Conservation (phyloP, 1,284 basidiomycete genomes). For the Cystobasidiaceae sp. region DNA sequence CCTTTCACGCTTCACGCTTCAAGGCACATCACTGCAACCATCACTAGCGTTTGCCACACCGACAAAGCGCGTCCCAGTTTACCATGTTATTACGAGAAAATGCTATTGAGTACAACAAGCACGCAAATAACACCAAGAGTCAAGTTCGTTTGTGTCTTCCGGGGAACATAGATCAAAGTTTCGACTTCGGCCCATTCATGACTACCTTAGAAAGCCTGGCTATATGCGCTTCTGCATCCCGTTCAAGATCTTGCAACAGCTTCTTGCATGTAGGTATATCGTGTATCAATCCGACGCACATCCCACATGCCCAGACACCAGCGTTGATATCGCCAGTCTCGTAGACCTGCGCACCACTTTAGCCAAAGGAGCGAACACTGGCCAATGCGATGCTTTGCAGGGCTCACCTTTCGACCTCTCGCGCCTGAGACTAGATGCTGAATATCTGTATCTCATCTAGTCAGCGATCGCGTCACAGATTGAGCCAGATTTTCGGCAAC, state of each 20-base stretch:
- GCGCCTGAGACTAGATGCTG: conserved; percentile 13
- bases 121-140: neutral
- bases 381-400: neutral
- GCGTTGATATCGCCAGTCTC: conserved; percentile 77
- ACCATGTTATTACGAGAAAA: too few relatives aligned
- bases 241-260: conserved; percentile 65
- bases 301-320: conserved; percentile 66
- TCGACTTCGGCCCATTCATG: neutral
- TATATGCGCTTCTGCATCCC: conserved; percentile 69
- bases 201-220: conserved; percentile 52
- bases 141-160: too few relatives aligned
- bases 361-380: conserved; percentile 66
- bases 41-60: too few relatives aligned
- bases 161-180: too few relatives aligned
- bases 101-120: too few relatives aligned
- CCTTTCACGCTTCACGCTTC: too few relatives aligned
- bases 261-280: conserved; percentile 80
- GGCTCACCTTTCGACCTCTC: neutral
- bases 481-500: too few relatives aligned
- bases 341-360: conserved; percentile 70
- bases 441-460: too few relatives aligned
- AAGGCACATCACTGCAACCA: too few relatives aligned
- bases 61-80: too few relatives aligned
- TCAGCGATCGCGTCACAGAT: too few relatives aligned
- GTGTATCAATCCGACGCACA: conserved; percentile 72